Percentiles rank a stretch among this genome's conserved stretches.
Evolutionary conservation across 2,329 filamentous ascomycete species (phyloP).

Genomic region (Sarocladium oryzae): DNA sequence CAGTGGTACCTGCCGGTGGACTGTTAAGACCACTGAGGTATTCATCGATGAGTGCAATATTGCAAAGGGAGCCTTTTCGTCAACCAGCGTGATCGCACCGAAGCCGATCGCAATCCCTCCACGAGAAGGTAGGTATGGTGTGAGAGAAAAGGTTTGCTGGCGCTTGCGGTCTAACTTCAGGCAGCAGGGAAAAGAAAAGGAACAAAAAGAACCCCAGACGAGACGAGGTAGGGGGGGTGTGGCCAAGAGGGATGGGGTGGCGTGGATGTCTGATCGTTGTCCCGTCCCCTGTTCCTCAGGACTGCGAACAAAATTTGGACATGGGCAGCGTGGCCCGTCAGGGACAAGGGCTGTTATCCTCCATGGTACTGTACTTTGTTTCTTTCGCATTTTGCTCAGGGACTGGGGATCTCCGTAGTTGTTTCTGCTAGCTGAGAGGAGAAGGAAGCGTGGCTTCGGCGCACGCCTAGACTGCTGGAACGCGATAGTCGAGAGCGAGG

Average conservation of each 20-base stretch:
- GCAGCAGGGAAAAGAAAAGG: constrained; percentile 8
- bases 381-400: neutral
- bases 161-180: constrained; percentile 2
- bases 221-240: constrained; percentile 1
- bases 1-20: no score
- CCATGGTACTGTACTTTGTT: neutral
- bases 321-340: constrained; percentile 6
- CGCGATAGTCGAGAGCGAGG: neutral
- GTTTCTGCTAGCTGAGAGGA: neutral
- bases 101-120: neutral
- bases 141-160: constrained; percentile 1
- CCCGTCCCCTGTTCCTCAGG: neutral
- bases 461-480: neutral
- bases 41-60: no score
- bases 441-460: neutral
- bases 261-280: constrained; percentile 4
- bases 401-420: neutral
- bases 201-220: constrained; percentile 4
- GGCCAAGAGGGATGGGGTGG: neutral
- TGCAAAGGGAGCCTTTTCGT: neutral
- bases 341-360: neutral
- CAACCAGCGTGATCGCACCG: neutral
- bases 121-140: no score
- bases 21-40: no score
- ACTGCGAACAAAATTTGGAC: neutral